A percentile compares a stretch with the other conserved stretches of the same genome.
Conservation (phyloP, 2,329 filamentous ascomycete genomes). For the Cryphonectria japonica region DNA sequence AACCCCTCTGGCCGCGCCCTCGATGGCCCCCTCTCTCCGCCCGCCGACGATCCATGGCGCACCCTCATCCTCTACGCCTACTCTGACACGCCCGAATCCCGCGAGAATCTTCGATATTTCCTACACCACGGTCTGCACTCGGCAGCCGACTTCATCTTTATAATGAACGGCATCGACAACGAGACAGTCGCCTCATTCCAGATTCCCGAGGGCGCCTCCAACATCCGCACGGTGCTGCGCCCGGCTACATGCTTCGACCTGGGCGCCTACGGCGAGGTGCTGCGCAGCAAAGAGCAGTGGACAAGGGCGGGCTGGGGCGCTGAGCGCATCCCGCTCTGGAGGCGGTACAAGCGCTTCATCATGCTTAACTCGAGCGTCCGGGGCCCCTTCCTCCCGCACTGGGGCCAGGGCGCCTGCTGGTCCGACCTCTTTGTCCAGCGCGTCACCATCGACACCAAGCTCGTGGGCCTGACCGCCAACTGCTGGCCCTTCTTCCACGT, state of each 20-base stretch:
- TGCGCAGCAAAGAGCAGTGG: constrained; percentile 31
- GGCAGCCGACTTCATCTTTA: constrained; percentile 45
- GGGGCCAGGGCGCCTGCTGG: constrained; percentile 42
- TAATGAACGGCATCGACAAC: constrained; percentile 42
- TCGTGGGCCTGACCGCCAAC: constrained; percentile 44
- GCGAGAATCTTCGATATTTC: constrained; percentile 43
- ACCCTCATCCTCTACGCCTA: constrained; percentile 43
- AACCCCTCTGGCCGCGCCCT: constrained; percentile 26
- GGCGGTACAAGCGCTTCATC: constrained; percentile 42
- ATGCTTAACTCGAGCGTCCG: constrained; percentile 42
- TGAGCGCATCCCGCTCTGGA: constrained; percentile 37
- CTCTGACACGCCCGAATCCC: constrained; percentile 39
- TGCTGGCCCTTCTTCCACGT: constrained; percentile 42
- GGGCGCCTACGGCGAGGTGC: constrained; percentile 41
- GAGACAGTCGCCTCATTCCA: constrained; percentile 28
- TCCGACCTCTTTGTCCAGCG: constrained; percentile 39
- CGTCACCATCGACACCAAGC: constrained; percentile 37
- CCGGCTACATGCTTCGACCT: constrained; percentile 43
- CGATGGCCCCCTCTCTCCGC: constrained; percentile 28
- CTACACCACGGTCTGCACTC: constrained; percentile 42
- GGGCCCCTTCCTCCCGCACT: constrained; percentile 44
- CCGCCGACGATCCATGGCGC: constrained; percentile 29
- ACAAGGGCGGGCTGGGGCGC: constrained; percentile 21
- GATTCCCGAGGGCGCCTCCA: constrained; percentile 37
- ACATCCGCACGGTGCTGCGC: constrained; percentile 39